Base-by-base conservation (phyloP, 129 eudicot genomes). In the Flaveria sonorensis region DNA sequence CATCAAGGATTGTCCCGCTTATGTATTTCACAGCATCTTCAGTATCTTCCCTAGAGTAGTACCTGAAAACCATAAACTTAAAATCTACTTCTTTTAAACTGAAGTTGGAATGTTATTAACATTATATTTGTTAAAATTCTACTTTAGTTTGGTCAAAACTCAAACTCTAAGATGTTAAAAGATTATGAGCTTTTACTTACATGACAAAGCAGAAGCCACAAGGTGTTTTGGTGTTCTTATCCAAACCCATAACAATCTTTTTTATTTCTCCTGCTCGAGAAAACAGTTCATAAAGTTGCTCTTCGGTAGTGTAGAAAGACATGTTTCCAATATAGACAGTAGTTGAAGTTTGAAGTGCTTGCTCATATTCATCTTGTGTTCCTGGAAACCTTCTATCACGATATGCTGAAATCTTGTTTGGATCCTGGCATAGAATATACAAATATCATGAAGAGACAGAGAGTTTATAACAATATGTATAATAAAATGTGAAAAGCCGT, bases 271-370 rank as follows among this genome's bases (percentile, higher is more conserved):
- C 98, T 24, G 96, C 97, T 32, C 97, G 89, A 57, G 93, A 83
- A 77, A 94, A 94, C 78, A 94, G 52, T 84, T 94, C 98, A 77
- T 94, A 94, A 70, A 89, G 93, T 85, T 94, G 97, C 83, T 94
- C 98, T 83, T 94, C 98, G 2, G 98, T 94, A 10, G 98, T 94
- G 76, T 94, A 94, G 76, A 94, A 94, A 57, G 98, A 94, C 98
- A 94, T 89, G 70, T 94, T 94, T 82, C 97, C 98, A 59, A 91
- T 75, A 67, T 94, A 94, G 69, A 91, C 90, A 36, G 98, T 94
- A 0, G 80, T 81, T 28, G 97, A 87, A 46, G 87, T 94, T 77
- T 81, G 86, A 52, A 94, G 89, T 19, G 98, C 96, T 75, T 91
- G 89, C 68, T 94, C 98, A 68, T 85, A 94, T 76, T 94, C 98